Conservation (phyloP, 139 green algal species). For the Mesotaenium endlicherianum region DNA sequence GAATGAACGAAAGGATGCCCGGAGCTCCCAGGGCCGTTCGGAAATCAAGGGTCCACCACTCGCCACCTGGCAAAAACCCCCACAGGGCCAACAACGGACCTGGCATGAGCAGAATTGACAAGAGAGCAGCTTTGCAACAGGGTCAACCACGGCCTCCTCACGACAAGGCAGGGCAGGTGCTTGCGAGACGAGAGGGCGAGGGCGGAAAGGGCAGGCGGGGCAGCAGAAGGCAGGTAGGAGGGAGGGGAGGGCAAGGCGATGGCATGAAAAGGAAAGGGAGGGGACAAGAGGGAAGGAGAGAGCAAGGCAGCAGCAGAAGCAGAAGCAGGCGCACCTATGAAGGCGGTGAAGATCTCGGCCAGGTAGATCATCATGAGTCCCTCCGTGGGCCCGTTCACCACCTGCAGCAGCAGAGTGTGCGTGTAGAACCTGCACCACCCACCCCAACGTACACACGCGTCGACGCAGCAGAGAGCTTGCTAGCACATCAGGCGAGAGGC, state of each 20-base stretch:
- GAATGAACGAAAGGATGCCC: too few species aligned
- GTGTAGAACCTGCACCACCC: slow-evolving; percentile 35
- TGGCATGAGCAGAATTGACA: too few species aligned
- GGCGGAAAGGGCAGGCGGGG: not conserved
- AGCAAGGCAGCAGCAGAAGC: not conserved
- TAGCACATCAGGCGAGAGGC: not conserved
- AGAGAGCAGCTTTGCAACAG: too few species aligned
- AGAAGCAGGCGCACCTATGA: not conserved
- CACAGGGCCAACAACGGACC: too few species aligned
- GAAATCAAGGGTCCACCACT: too few species aligned
- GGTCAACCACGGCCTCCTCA: too few species aligned
- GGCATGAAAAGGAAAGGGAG: not conserved
- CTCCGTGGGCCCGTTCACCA: slow-evolving; percentile 50
- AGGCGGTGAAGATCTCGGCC: slow-evolving; percentile 1
- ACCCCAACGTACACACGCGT: too few species aligned
- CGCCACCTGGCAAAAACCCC: too few species aligned
- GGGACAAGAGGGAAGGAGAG: not conserved
- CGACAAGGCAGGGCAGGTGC: too few species aligned
- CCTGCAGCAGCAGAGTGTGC: slow-evolving; percentile 7
- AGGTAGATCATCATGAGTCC: slow-evolving; percentile 38
- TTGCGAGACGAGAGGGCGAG: not conserved
- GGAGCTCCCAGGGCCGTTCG: too few species aligned
- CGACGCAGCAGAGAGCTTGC: not conserved
- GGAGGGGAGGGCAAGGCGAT: not conserved
- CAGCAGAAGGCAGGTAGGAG: not conserved